These are phyloP conservation scores for Hortiboletus flavorubellus DNA, from an alignment of 768 basidiomycete species.

Conservation along the genomic window DNA sequence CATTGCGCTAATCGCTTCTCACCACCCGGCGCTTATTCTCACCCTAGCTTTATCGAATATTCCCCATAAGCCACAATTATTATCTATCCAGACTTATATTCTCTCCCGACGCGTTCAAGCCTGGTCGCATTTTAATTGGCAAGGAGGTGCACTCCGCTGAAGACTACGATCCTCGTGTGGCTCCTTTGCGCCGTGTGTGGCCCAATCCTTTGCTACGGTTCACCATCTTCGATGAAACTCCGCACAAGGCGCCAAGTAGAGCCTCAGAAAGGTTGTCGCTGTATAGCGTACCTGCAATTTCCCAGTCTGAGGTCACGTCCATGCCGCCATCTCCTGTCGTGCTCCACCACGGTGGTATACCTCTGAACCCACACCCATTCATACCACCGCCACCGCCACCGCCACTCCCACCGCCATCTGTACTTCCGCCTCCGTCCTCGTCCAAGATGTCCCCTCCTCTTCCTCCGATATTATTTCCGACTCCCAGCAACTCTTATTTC, in stretches of 20 bases:
- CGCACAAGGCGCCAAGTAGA: slow-evolving; percentile 34
- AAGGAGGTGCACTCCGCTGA: slow-evolving; percentile 54
- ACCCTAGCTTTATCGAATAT: slow-evolving; percentile 64
- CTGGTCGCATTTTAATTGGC: slow-evolving; percentile 58
- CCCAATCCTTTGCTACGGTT: slow-evolving; percentile 61
- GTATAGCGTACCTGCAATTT: background rate
- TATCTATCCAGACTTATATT: slow-evolving; percentile 69
- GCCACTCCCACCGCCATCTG: slow-evolving; percentile 4
- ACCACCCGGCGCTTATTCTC: slow-evolving; percentile 20
- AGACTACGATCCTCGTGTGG: slow-evolving; percentile 53
- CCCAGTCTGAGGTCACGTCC: background rate
- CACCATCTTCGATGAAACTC: slow-evolving; percentile 51
- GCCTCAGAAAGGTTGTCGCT: slow-evolving; percentile 5
- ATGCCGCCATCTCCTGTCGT: background rate
- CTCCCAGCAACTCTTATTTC: background rate
- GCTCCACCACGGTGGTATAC: background rate
- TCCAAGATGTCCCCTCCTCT: background rate
- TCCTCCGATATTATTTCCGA: slow-evolving; percentile 1
- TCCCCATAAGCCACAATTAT: slow-evolving; percentile 57
- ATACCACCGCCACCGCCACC: slow-evolving; percentile 24
- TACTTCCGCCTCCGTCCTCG: slow-evolving; percentile 15
- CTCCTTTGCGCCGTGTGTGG: slow-evolving; percentile 53
- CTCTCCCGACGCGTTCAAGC: slow-evolving; percentile 53
- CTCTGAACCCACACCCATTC: background rate
- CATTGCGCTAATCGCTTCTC: slow-evolving; percentile 2